Evolutionary conservation across 2,329 filamentous ascomycete genomes (phyloP).

Genomic region (Trichoderma sp.): DNA sequence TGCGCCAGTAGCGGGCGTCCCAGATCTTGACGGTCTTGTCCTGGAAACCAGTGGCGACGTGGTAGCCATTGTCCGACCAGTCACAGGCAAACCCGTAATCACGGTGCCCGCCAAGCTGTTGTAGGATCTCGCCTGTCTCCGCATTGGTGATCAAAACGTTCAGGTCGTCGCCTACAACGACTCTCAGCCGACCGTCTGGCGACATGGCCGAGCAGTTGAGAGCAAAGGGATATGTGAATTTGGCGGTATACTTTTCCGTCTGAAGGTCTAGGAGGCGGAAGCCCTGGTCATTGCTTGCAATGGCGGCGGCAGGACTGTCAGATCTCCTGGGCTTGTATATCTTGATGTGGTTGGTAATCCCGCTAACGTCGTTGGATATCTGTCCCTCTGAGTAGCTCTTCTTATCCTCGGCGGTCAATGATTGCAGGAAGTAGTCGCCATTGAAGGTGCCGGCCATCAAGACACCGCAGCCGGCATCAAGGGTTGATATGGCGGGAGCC

Average conservation of each 20-base stretch:
- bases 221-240: constrained; percentile 54
- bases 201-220: constrained; percentile 73
- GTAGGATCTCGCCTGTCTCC: constrained; percentile 58
- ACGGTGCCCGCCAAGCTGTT: constrained; percentile 60
- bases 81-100: constrained; percentile 76
- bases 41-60: constrained; percentile 73
- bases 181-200: constrained; percentile 67
- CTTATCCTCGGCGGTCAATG: constrained; percentile 41
- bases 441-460: constrained; percentile 58
- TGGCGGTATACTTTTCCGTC: constrained; percentile 56
- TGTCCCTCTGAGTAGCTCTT: constrained; percentile 41
- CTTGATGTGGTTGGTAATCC: constrained; percentile 65
- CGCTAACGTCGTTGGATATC: constrained; percentile 48
- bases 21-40: constrained; percentile 71
- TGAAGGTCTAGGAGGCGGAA: constrained; percentile 58
- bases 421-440: constrained; percentile 52
- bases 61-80: constrained; percentile 75
- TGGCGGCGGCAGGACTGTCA: constrained; percentile 52
- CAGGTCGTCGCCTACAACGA: constrained; percentile 67
- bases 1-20: constrained; percentile 69
- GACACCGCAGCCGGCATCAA: constrained; percentile 53
- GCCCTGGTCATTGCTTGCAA: constrained; percentile 60
- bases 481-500: constrained; percentile 45
- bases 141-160: constrained; percentile 67
- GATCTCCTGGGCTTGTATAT: constrained; percentile 54